These are phyloP conservation scores for Ophiostoma triangulosporum DNA, from an alignment of 2,329 filamentous ascomycete genomes.

Conservation along the genomic window DNA sequence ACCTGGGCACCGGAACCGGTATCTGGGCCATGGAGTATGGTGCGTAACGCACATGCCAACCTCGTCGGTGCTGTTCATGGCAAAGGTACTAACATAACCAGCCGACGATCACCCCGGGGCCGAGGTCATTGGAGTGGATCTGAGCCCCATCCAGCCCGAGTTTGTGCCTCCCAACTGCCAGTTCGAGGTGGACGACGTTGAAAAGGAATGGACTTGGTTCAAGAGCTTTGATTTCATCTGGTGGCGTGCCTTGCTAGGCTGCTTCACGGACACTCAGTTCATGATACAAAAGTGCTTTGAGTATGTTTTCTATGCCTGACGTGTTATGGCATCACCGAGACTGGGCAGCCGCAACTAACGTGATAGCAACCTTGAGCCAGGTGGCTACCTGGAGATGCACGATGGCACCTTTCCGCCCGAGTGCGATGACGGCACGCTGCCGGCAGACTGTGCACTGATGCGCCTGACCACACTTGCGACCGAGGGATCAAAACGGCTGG, in stretches of 20 bases:
- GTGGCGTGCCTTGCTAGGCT: slow-evolving; percentile 13
- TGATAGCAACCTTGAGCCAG: slow-evolving; percentile 13
- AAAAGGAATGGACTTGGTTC: slow-evolving; percentile 16
- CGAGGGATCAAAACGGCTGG: slow-evolving; percentile 10
- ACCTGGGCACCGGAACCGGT: slow-evolving; percentile 15
- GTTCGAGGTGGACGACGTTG: slow-evolving; percentile 15
- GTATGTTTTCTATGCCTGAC: background rate
- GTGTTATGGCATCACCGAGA: too few relatives aligned
- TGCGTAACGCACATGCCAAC: background rate
- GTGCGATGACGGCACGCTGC: slow-evolving; percentile 15
- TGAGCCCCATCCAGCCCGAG: slow-evolving; percentile 15
- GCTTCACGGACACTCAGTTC: slow-evolving; percentile 11
- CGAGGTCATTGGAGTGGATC: slow-evolving; percentile 14
- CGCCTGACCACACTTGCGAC: slow-evolving; percentile 4
- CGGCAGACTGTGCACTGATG: slow-evolving; percentile 5
- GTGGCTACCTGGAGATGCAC: slow-evolving; percentile 16
- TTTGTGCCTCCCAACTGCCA: slow-evolving; percentile 12
- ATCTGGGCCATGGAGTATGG: slow-evolving; percentile 16
- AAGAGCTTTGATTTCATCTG: slow-evolving; percentile 16
- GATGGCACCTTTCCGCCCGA: slow-evolving; percentile 13
- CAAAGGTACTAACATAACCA: background rate
- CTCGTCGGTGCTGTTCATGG: background rate
- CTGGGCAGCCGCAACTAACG: background rate
- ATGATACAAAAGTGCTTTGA: slow-evolving; percentile 14
- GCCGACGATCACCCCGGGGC: slow-evolving; percentile 14